Conservation (phyloP, 805 yeast species). For the Nakazawaea wickerhamii region DNA sequence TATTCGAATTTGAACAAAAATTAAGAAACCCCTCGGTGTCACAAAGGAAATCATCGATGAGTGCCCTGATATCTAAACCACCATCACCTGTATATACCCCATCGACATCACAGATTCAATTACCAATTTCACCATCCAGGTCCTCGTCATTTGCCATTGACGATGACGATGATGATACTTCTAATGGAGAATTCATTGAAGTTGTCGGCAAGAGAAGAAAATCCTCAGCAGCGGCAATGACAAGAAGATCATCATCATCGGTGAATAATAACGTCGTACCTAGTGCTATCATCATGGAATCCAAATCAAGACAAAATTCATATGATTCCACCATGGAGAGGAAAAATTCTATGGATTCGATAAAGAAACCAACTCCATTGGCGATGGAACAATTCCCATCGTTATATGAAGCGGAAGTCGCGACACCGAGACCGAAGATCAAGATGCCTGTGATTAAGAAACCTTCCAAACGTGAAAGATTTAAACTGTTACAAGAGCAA, state of each 20-base stretch:
- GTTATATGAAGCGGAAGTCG: background rate
- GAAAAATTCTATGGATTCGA: background rate
- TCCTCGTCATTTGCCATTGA: conserved; percentile 23
- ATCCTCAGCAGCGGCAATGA: conserved; percentile 20
- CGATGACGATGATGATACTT: conserved; percentile 18
- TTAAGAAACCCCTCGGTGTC: conserved; percentile 16
- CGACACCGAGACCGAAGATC: background rate
- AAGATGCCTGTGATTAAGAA: conserved; percentile 2
- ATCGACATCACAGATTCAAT: conserved; percentile 14
- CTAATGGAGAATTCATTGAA: conserved; percentile 29
- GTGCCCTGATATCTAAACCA: conserved; percentile 2
- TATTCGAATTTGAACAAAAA: conserved; percentile 24
- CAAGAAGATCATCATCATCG: conserved; percentile 8
- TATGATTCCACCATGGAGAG: background rate
- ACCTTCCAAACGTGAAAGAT: conserved; percentile 7
- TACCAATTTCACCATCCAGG: conserved; percentile 16
- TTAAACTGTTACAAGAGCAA: background rate
- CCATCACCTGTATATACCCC: background rate
- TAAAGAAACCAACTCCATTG: background rate
- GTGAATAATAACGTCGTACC: background rate
- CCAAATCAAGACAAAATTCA: background rate
- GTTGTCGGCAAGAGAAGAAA: conserved; percentile 29
- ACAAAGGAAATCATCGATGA: conserved; percentile 11
- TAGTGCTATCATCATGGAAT: background rate
- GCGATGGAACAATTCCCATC: background rate